phyloP scores from a whole-genome alignment of 2,329 filamentous ascomycete species.

The Talaromyces islandicus region DNA sequence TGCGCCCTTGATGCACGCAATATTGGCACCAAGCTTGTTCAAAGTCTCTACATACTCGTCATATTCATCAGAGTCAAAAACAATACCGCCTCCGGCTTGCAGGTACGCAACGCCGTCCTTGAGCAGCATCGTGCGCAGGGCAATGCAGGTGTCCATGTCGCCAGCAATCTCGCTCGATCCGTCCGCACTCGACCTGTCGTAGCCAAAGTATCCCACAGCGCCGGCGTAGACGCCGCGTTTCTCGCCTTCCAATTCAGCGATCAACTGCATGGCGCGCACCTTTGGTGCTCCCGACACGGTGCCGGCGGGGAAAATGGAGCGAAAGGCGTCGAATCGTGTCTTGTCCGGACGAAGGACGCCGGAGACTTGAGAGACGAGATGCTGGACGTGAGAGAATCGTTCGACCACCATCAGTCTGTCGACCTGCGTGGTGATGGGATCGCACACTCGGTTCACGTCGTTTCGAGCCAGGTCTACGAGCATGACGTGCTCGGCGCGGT shows the following conservation, averaged over 20 bases:
- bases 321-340: constrained; percentile 91
- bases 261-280: constrained; percentile 93
- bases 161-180: constrained; percentile 62
- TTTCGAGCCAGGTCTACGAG: constrained; percentile 92
- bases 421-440: constrained; percentile 81
- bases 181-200: constrained; percentile 62
- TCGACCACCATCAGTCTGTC: constrained; percentile 93
- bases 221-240: constrained; percentile 94
- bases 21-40: constrained; percentile 90
- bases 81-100: constrained; percentile 80
- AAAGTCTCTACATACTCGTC: constrained; percentile 96
- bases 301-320: constrained; percentile 93
- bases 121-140: constrained; percentile 84
- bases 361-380: constrained; percentile 92
- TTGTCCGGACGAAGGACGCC: constrained; percentile 77
- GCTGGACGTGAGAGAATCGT: constrained; percentile 94
- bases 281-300: constrained; percentile 95
- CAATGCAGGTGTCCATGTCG: constrained; percentile 84
- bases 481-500: constrained; percentile 95
- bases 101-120: constrained; percentile 90
- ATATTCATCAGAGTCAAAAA: constrained; percentile 84
- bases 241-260: constrained; percentile 87
- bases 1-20: constrained; percentile 78
- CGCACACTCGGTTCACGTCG: constrained; percentile 92
- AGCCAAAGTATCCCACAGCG: constrained; percentile 95